These are phyloP conservation scores for Aspergillus kassunensis DNA, from an alignment of 495 filamentous ascomycete species.

Conservation along the genomic window DNA sequence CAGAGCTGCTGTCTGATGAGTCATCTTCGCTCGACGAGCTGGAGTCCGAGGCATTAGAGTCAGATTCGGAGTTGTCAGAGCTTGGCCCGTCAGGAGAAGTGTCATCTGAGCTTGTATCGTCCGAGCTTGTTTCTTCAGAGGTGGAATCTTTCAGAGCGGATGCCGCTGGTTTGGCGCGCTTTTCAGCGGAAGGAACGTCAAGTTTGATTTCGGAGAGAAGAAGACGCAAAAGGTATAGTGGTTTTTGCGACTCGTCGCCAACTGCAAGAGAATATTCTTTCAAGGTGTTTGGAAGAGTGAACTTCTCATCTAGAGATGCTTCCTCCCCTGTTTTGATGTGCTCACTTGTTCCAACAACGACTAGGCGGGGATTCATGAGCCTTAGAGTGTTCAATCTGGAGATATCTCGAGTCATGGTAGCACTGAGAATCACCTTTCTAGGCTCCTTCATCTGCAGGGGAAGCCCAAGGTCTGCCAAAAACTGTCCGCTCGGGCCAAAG, in stretches of 20 bases:
- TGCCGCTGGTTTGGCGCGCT: neutral
- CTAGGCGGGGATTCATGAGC: slow-evolving; percentile 67
- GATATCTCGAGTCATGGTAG: slow-evolving; percentile 89
- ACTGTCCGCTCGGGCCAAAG: slow-evolving; percentile 42
- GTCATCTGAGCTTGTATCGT: slow-evolving; percentile 28
- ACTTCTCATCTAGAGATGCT: slow-evolving; percentile 28
- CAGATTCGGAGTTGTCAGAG: slow-evolving; percentile 15
- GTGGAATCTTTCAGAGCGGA: slow-evolving; percentile 29
- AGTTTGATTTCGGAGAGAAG: slow-evolving; percentile 36
- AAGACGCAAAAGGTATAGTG: slow-evolving; percentile 64
- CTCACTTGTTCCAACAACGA: slow-evolving; percentile 59
- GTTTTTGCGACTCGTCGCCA: slow-evolving; percentile 72
- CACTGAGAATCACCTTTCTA: slow-evolving; percentile 78
- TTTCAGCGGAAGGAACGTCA: slow-evolving; percentile 11
- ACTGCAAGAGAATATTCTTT: slow-evolving; percentile 72
- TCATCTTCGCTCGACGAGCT: neutral
- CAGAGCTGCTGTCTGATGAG: slow-evolving; percentile 15
- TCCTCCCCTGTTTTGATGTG: slow-evolving; percentile 32
- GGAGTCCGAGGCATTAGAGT: slow-evolving; percentile 6
- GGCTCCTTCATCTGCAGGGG: slow-evolving; percentile 40
- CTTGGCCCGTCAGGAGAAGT: neutral
- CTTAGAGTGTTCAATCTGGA: slow-evolving; percentile 71
- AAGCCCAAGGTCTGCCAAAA: slow-evolving; percentile 34
- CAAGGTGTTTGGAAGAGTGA: slow-evolving; percentile 65
- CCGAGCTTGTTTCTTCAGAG: slow-evolving; percentile 31